Conservation (phyloP, 306 rosid genomes). For the Echinosophora koreensis region DNA sequence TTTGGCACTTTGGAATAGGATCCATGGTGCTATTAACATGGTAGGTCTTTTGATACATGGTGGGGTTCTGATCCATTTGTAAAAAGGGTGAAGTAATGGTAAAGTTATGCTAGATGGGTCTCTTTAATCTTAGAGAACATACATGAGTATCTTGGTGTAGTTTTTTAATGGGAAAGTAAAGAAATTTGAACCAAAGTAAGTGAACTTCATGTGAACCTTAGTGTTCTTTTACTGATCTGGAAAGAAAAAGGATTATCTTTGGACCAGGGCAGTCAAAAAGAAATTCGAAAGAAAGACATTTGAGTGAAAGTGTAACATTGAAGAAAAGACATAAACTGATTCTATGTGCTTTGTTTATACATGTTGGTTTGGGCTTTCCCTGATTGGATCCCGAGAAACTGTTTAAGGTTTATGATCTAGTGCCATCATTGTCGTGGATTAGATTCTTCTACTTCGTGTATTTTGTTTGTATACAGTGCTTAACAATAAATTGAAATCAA, state of each 20-base stretch:
- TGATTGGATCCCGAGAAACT: slow-evolving; percentile 49
- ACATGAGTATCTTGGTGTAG: slow-evolving; percentile 46
- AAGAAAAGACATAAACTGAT: slow-evolving; percentile 51
- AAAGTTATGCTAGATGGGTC: slow-evolving; percentile 54
- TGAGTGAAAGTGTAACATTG: slow-evolving; percentile 53
- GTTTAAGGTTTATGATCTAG: slow-evolving; percentile 36
- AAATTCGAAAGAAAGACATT: slow-evolving; percentile 42
- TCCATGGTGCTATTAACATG: neutral
- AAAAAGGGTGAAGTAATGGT: slow-evolving; percentile 62
- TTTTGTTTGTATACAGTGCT: too few species aligned
- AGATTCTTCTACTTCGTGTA: slow-evolving; percentile 37
- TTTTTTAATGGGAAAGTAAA: slow-evolving; percentile 59
- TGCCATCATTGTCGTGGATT: slow-evolving; percentile 58
- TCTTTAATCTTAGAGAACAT: slow-evolving; percentile 51
- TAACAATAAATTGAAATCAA: too few species aligned
- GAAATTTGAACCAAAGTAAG: slow-evolving; percentile 49
- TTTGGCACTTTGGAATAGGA: slow-evolving; percentile 45
- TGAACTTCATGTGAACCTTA: neutral
- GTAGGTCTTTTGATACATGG: slow-evolving; percentile 42
- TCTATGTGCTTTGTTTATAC: slow-evolving; percentile 50
- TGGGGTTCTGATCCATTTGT: slow-evolving; percentile 65
- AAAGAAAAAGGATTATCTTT: slow-evolving; percentile 74
- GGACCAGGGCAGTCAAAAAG: slow-evolving; percentile 80
- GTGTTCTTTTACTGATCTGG: slow-evolving; percentile 47
- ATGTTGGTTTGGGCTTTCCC: slow-evolving; percentile 47